Percentiles rank a stretch among this genome's conserved stretches.
phyloP scores from a whole-genome alignment of 257 asterid genomes.

The Lycium barbarum region DNA sequence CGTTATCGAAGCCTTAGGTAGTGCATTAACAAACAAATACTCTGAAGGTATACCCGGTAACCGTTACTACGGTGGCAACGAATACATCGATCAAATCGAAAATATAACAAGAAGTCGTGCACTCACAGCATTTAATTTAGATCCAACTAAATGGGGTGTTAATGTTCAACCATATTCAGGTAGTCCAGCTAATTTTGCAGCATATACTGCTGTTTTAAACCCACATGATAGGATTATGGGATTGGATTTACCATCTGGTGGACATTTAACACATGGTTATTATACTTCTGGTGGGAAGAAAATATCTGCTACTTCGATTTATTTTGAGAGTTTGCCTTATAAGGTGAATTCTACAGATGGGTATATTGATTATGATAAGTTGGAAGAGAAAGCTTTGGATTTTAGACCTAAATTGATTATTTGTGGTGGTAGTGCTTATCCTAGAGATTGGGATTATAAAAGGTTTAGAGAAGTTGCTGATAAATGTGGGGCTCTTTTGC shows the following conservation, averaged over 20 bases:
- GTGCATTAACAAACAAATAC: conserved; percentile 93
- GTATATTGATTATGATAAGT: conserved; percentile 81
- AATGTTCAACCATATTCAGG: conserved; percentile 52
- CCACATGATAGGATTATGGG: conserved; percentile 90
- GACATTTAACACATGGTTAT: conserved; percentile 85
- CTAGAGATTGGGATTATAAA: conserved; percentile 61
- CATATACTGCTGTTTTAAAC: conserved; percentile 77
- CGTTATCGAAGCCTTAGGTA: conserved; percentile 96
- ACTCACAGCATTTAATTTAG: conserved; percentile 48
- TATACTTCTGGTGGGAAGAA: conserved; percentile 83
- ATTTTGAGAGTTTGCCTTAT: conserved; percentile 91
- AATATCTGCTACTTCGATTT: conserved; percentile 89
- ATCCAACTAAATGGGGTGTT: conserved; percentile 59
- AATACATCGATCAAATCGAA: conserved; percentile 52
- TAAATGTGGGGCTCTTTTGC: conserved; percentile 77
- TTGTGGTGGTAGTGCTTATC: conserved; percentile 92
- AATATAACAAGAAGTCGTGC: conserved; percentile 53
- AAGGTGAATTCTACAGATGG: conserved; percentile 83
- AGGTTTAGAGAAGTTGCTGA: conserved; percentile 62
- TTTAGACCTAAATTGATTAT: conserved; percentile 91
- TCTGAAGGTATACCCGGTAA: conserved; percentile 93
- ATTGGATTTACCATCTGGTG: conserved; percentile 85
- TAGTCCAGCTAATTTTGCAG: conserved; percentile 80
- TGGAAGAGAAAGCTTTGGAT: conserved; percentile 75
- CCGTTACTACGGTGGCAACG: conserved; percentile 58